Evolutionary conservation across 2,329 filamentous ascomycete genomes (phyloP), one percentile per base, ranked within the genome.

Genomic region (Geosmithia putterillii): DNA sequence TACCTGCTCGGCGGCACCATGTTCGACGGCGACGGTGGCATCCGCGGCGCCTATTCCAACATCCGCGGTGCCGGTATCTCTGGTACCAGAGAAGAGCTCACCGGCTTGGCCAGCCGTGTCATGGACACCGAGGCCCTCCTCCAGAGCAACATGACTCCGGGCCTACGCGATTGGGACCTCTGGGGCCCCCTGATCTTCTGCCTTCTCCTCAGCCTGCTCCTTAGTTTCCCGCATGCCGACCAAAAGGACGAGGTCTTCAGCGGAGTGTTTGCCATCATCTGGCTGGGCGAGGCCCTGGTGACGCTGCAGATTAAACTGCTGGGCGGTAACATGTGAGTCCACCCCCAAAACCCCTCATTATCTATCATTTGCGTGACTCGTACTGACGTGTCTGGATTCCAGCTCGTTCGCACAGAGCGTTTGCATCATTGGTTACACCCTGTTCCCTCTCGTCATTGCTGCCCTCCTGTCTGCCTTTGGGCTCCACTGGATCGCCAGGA

Each of bases 121-220:
- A 67, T 81, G 63, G 78, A 82, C 59, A 63, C 76, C n/a, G 78
- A 82, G 58, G 60, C 67, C 35, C 59, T 82, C 51, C 64, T 81
- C 35, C 72, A 76, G 59, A 79, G 73, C 51, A 76, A 76, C 57
- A 94, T 95, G 86, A 90, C 83, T 51, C 85, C 94, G 42, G 89
- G 89, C 1, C 66, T 96, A 57, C 73, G 90, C 48, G 89, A 98
- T 66, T 98, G 92, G 92, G 92, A 98, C 71, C 75, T 98, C 42
- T 98, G 92, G 92, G 92, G 92, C 0, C 92, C 92, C 32, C 70
- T 98, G 45, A 80, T 98, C 50, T 98, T 98, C 69, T 95, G 90
- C 55, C 67, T 98, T 51, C 68, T 94, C 46, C 70, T 98, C 46
- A 90, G 86, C 52, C 73, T 95, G 62, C 78, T 98, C 53, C 70